Percentiles rank a stretch among this genome's conserved stretches.
Conservation (phyloP, 305 asterid genomes). For the Fraxinus platypoda region DNA sequence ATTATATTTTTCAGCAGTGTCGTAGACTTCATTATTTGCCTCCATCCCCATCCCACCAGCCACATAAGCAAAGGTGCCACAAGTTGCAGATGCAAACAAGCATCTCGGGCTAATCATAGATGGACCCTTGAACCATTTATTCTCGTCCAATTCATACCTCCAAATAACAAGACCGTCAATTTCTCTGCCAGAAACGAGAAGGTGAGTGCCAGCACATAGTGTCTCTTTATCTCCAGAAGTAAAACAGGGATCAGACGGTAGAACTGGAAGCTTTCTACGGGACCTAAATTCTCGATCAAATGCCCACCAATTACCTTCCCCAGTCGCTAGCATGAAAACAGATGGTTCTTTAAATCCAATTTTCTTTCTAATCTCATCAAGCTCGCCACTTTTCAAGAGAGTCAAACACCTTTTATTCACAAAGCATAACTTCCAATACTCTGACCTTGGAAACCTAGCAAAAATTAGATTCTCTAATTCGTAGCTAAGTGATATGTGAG, state of each 20-base stretch:
- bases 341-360: constrained; percentile 51
- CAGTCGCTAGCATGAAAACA: constrained; percentile 65
- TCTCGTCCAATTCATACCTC: constrained; percentile 56
- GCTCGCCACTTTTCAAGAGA: constrained; percentile 56
- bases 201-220: constrained; percentile 63
- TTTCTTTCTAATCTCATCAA: constrained; percentile 49
- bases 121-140: constrained; percentile 64
- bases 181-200: constrained; percentile 68
- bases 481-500: constrained; percentile 40
- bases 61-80: constrained; percentile 56
- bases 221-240: constrained; percentile 68
- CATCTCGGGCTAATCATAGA: constrained; percentile 68
- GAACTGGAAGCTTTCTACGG: constrained; percentile 50
- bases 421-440: constrained; percentile 54
- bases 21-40: constrained; percentile 31
- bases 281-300: constrained; percentile 55
- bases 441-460: constrained; percentile 65
- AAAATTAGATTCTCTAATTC: constrained; percentile 58
- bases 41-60: constrained; percentile 64
- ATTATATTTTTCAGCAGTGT: constrained; percentile 59
- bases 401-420: constrained; percentile 53
- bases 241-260: constrained; percentile 66
- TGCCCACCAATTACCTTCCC: constrained; percentile 66
- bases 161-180: constrained; percentile 60
- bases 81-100: constrained; percentile 70